Conservation (phyloP, 2,329 filamentous ascomycete genomes). For the Colletotrichum tofieldiae region DNA sequence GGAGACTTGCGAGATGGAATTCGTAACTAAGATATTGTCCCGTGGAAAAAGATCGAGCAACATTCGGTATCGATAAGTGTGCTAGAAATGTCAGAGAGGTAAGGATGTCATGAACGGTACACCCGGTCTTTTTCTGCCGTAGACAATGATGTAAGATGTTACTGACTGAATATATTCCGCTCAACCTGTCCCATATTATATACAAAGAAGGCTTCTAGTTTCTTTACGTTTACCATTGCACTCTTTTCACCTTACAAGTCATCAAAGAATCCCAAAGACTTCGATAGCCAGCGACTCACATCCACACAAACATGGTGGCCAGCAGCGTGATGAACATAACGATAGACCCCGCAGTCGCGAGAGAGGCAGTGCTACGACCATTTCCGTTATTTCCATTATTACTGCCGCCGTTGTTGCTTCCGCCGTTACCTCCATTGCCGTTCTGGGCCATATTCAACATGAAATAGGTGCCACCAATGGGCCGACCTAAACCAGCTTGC, state of each 20-base stretch:
- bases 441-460: conserved; percentile 46
- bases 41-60: conserved; percentile 73
- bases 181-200: background rate
- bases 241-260: background rate
- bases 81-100: background rate
- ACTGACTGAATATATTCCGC: background rate
- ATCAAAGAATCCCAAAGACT: background rate
- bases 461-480: conserved; percentile 50
- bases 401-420: conserved; percentile 7
- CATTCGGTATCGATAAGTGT: conserved; percentile 52
- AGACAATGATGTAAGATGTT: no score
- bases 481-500: conserved; percentile 45
- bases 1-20: no score
- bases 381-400: conserved; percentile 20
- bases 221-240: background rate
- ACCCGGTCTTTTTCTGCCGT: background rate
- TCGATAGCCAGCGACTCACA: background rate
- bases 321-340: conserved; percentile 34
- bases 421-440: background rate
- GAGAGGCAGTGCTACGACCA: conserved; percentile 26
- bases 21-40: conserved; percentile 47
- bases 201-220: background rate
- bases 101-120: no score
- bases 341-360: conserved; percentile 25
- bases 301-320: conserved; percentile 39